A percentile compares a stretch with the other conserved stretches of the same genome.
Evolutionary conservation across 805 yeast species (phyloP).

Genomic region (Yarrowia yakushimensis): DNA sequence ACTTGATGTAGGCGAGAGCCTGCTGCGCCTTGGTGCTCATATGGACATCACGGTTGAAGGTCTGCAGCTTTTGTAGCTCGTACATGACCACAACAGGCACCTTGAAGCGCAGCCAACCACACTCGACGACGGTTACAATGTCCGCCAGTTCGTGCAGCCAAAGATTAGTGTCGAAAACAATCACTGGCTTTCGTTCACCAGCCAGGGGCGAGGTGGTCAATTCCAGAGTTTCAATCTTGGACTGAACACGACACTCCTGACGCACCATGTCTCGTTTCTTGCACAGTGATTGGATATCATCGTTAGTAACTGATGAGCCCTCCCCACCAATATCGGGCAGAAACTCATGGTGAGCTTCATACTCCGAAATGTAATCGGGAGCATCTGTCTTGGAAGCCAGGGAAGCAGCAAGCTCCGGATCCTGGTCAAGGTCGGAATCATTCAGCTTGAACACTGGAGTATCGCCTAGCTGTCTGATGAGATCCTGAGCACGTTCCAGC

Average conservation of each 20-base stretch:
- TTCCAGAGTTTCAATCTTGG: conserved; percentile 14
- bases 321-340: conserved; percentile 11
- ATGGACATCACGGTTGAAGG: conserved; percentile 14
- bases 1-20: conserved; percentile 1
- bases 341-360: conserved; percentile 11
- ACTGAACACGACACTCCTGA: conserved; percentile 17
- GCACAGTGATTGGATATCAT: conserved; percentile 3
- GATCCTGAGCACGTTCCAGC: conserved; percentile 7
- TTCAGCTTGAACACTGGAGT: not conserved
- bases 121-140: not conserved
- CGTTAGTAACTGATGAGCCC: not conserved
- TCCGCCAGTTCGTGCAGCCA: conserved; percentile 7
- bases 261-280: conserved; percentile 10
- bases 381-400: not conserved
- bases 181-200: conserved; percentile 4
- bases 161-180: conserved; percentile 2
- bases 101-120: conserved; percentile 7
- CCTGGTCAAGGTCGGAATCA: not conserved
- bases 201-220: conserved; percentile 6
- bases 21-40: not conserved
- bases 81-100: conserved; percentile 11
- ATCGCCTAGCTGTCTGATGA: not conserved
- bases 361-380: not conserved
- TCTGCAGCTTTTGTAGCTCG: conserved; percentile 16
- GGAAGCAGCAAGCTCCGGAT: not conserved